Evolutionary conservation across 2,329 filamentous ascomycete genomes (phyloP), one percentile per base, ranked within the genome.

Genomic region (Pseudopyrenochaeta lycopersici): DNA sequence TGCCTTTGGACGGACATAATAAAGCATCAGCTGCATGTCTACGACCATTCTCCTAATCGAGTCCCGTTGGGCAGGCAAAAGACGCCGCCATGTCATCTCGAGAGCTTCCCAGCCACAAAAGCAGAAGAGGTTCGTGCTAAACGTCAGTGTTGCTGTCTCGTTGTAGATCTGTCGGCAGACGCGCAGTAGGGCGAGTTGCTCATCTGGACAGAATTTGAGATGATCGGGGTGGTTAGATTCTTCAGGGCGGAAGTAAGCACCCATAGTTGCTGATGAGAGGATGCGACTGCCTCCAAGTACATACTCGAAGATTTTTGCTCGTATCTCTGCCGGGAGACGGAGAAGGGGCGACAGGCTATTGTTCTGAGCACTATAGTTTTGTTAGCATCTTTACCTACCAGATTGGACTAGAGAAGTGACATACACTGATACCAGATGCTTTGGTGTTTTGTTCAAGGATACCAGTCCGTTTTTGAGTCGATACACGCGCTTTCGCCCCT

Each of bases 151-250:
- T 59, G 36, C 36, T 23, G 36, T 39, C 18, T 39, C 56, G 20
- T 15, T 23, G 39, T 62, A 51, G 21, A 60, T 42, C 11, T 62
- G 50, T 27, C 53, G 53, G 17, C 59, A 62, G 12, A 47, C 39
- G 14, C 30, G 20, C n/a, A 48, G 49, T 21, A 60, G 49, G 14
- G 44, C 38, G n/a, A 49, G 20, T 14, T 39, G 36, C 12, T 17
- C 7, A 4, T 23, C 36, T 23, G 36, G 4, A 18, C 1, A 2
- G 9, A 39, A 39, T 39, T 5, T 39, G n/a, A 2, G 4, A 14
- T 39, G 18, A 7, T 14, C 10, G 7, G 18, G 18, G 36, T 39
- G 6, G 17, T 21, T 20, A 6, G 36, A 23, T 7, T 7, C 7
- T 14, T 39, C 10, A 2, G 17, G 18, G 20, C 36, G 36, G 36